phyloP scores from a whole-genome alignment of 2,329 filamentous ascomycete species.

The Myotisia sp. region DNA sequence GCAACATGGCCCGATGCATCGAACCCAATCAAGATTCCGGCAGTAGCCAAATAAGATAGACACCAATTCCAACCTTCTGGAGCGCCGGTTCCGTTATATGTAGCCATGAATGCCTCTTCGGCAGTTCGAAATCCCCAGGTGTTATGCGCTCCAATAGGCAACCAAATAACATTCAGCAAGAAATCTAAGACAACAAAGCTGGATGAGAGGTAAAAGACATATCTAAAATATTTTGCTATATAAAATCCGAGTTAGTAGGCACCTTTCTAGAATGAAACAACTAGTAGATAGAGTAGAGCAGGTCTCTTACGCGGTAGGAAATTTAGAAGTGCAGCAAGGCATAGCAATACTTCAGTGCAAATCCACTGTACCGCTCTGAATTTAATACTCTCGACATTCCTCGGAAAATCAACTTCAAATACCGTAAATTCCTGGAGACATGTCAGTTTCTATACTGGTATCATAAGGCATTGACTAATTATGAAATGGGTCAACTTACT shows the following conservation, averaged over 20 bases:
- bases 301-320: slow-evolving; percentile 36
- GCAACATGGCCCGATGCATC: slow-evolving; percentile 48
- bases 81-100: slow-evolving; percentile 44
- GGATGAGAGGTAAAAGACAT: slow-evolving; percentile 39
- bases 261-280: not conserved
- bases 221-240: slow-evolving; percentile 33
- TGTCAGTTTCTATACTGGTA: not conserved
- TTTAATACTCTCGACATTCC: slow-evolving; percentile 38
- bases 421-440: slow-evolving; percentile 40
- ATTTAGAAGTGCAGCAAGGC: slow-evolving; percentile 37
- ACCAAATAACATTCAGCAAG: slow-evolving; percentile 46
- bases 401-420: slow-evolving; percentile 42
- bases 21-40: slow-evolving; percentile 47
- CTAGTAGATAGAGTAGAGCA: not conserved
- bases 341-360: slow-evolving; percentile 39
- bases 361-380: slow-evolving; percentile 50
- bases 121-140: slow-evolving; percentile 46
- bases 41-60: slow-evolving; percentile 46
- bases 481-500: slow-evolving; percentile 19
- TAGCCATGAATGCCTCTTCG: slow-evolving; percentile 46
- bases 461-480: not conserved
- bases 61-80: slow-evolving; percentile 50
- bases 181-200: slow-evolving; percentile 44
- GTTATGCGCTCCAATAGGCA: slow-evolving; percentile 42
- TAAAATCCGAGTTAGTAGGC: slow-evolving; percentile 3